Evolutionary conservation across 1,284 basidiomycete species (phyloP), one percentile per base, ranked within the genome.

Genomic region (Lentinus polychrous): DNA sequence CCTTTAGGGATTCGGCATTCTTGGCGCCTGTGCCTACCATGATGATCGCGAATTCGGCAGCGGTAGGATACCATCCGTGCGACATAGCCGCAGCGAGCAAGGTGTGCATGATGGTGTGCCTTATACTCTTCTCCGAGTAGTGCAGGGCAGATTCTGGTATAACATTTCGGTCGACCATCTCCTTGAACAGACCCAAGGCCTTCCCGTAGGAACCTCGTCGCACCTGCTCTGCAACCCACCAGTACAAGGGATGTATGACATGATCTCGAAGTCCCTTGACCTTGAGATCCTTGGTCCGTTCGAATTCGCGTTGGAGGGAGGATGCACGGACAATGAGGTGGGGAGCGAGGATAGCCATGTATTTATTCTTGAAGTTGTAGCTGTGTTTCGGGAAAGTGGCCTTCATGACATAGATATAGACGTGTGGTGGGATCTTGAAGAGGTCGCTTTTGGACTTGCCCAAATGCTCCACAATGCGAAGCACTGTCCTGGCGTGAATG

Each of bases 91-190:
- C 40, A 22, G 47, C 38, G 17, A 52, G 17, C 27, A 41, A 50
- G 37, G 17, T 32, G 34, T 11, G 22, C 41, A 24, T 50, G 48
- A 35, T 45, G 15, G 43, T 23, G 24, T 23, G 11, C 59, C 65
- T 45, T 12, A 66, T 60, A 17, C 57, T 50, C 22, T 55, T 45
- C n/a, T 66, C 55, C 34, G 27, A 27, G 27, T 10, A 27, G 27
- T 10, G 79, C 58, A 1, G 73, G 70, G 52, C 72, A 67, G 2
- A 65, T 20, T 20, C 45, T 18, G 75, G 60, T 43, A 75, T 53
- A 36, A 60, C 57, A 5, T 60, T 55, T 20, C 45, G 55, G 17
- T 64, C 50, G 14, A 66, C 62, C 24, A 83, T 70, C 3, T 44
- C 18, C 10, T 54, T 49, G 42, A 65, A 50, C n/a, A 60, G 43